Base-by-base conservation (phyloP, 2,329 filamentous ascomycete species). In the Pseudonectria buxi region DNA sequence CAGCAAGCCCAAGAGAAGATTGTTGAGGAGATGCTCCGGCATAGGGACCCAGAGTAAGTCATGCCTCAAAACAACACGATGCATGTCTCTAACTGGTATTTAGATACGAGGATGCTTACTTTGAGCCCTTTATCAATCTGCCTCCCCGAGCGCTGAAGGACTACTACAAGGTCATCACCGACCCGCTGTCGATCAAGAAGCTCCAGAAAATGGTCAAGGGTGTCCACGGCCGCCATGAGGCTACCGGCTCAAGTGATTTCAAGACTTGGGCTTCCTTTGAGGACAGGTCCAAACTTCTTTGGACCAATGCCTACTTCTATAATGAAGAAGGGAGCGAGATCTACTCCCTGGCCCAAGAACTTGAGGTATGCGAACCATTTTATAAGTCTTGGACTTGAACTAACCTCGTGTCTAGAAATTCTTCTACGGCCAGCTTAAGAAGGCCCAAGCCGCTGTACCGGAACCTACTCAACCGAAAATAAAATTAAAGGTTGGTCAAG, bases 251-350 rank as follows among this genome's bases (percentile, higher is more conserved):
- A 4, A 78, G 69, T 32, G 79, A 87, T 31, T 86, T 88, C 61
- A 89, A 86, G 57, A 83, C 69, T 33, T 95, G 89, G 89, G 73
- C 79, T 37, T 73, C 79, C 1, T 86, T 95, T 46, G 86, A 87
- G 56, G 80, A 88, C 35, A 84, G 85, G 52, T 72, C 86, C 10
- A 84, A 80, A 50, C 72, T 86, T 34, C 79, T 95, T 28, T 95
- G 89, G 89, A 74, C 73, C 32, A 95, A 95, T 59, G 87, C 88
- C 0, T 83, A 80, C 52, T 82, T 82, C 40, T 95, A 90, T 67
- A 95, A 95, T 48, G 86, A 95, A 58, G 88, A 95, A 54, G 85
- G 83, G 4, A 95, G 89, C 53, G 83, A 87, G 12, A 89, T 95
- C 33, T 86, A 81, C 45, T 69, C 76, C 14, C 68, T 92, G 41